A percentile compares a stretch with the other conserved stretches of the same genome.
Evolutionary conservation across 148 eudicot species (phyloP).

Genomic region (Rhododendron ovatum): DNA sequence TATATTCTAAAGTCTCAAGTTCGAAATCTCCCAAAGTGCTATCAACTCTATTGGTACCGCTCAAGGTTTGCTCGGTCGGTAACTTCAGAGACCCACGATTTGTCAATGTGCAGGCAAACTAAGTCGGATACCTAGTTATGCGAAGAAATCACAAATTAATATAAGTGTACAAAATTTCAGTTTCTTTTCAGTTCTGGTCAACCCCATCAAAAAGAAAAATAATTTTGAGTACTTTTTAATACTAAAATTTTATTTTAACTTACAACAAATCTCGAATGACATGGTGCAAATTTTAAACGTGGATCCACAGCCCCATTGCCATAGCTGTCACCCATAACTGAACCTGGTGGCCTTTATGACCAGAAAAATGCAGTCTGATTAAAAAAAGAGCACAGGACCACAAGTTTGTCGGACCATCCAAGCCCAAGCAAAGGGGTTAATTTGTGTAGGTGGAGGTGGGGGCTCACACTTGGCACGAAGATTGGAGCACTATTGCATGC

Average conservation of each 20-base stretch:
- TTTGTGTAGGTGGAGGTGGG: neutral
- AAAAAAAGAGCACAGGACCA: neutral
- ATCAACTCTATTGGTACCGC: no score
- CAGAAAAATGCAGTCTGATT: neutral
- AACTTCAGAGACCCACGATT: neutral
- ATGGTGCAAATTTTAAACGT: neutral
- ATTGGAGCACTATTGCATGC: neutral
- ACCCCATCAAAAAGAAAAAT: neutral
- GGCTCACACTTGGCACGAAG: neutral
- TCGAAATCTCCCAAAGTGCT: no score
- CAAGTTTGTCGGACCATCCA: neutral
- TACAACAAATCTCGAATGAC: neutral
- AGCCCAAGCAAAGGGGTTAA: neutral
- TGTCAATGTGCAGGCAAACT: neutral
- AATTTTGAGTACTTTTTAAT: neutral
- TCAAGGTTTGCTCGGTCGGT: neutral
- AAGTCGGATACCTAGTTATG: neutral
- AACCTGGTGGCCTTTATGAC: neutral
- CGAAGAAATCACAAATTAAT: no score
- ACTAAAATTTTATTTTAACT: neutral
- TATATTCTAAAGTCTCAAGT: no score
- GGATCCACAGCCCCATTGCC: neutral
- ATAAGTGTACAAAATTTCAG: neutral
- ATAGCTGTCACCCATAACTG: slow-evolving; percentile 5
- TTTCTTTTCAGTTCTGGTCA: neutral